Evolutionary conservation across 306 rosid species (phyloP), one percentile per base, ranked within the genome.

Genomic region (Citrullus amarus): DNA sequence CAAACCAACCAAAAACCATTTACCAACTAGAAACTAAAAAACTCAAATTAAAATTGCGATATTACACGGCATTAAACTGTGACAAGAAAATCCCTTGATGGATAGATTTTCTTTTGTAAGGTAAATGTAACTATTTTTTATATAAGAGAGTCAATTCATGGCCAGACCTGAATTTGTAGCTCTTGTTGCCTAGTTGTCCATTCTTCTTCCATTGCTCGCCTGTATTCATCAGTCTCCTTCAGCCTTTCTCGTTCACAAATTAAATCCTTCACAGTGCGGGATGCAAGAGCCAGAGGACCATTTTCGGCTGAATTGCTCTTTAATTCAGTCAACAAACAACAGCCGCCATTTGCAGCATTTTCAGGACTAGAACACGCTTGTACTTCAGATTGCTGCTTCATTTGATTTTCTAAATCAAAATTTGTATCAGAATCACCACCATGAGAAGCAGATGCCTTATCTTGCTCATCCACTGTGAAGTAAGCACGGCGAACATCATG

Each of bases 181-280:
- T 86, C 91, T 74, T n/a, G 86, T 82, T 93, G 91, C 88, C 99
- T 88, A 75, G 97, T 79, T 51, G 90, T 92, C 97, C 91, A 87
- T 85, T 95, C 99, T 83, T 86, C 97, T 80, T 92, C 97, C 38
- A 81, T 80, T 54, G 92, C 97, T 82, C 66, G 88, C 81, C 85
- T 95, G 86, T 91, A 95, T 82, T 91, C 97, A 82, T 89, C 93
- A 48, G 97, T 92, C 67, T 87, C 97, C 89, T 95, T 95, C 41
- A 85, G 88, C 88, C 82, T 91, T 86, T 95, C 97, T 80, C 92
- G 90, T 53, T 85, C 89, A 78, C 80, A 88, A 78, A 95, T 85
- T 79, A 92, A 78, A 86, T 82, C 79, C 58, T 46, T 79, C 78
- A 75, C 85, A 71, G 67, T 59, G 12, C 80, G 63, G 17, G 86